Evolutionary conservation across 352 stramenopile species (phyloP).

Genomic region (Phytophthora pisi): DNA sequence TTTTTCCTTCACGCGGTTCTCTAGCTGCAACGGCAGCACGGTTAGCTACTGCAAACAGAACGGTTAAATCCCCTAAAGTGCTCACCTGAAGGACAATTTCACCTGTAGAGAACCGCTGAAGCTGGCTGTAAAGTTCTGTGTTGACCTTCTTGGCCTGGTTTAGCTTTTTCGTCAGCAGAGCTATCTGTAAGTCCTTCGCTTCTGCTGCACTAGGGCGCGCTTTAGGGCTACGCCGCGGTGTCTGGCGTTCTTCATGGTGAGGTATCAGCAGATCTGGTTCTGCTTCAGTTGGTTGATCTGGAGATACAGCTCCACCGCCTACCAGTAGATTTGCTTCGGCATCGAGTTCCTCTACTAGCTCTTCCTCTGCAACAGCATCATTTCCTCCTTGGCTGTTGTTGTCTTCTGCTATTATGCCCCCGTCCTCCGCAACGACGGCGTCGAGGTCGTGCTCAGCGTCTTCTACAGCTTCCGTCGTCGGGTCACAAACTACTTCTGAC

Average conservation of each 20-base stretch:
- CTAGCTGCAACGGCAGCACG: slow-evolving; percentile 40
- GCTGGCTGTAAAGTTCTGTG: slow-evolving; percentile 47
- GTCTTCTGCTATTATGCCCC: background rate
- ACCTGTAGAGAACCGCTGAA: slow-evolving; percentile 59
- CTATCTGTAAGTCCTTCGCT: slow-evolving; percentile 21
- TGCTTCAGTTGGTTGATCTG: background rate
- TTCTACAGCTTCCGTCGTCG: background rate
- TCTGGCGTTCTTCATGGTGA: slow-evolving; percentile 9
- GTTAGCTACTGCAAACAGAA: background rate
- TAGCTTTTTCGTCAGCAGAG: slow-evolving; percentile 48
- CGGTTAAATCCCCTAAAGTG: background rate
- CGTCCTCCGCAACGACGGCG: background rate
- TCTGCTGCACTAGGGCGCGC: background rate
- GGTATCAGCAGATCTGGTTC: background rate
- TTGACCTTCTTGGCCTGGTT: slow-evolving; percentile 52
- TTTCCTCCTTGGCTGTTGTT: background rate
- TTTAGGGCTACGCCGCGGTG: slow-evolving; percentile 4
- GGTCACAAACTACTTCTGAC: slow-evolving; percentile 5
- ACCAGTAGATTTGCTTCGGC: background rate
- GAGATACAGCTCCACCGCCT: background rate
- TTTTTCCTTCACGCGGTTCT: slow-evolving; percentile 73
- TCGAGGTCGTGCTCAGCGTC: background rate
- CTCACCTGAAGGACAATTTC: slow-evolving; percentile 57
- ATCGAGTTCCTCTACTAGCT: background rate
- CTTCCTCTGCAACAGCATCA: background rate